Base-by-base conservation (phyloP, 495 filamentous ascomycete genomes). In the Penicillium chermesinum region DNA sequence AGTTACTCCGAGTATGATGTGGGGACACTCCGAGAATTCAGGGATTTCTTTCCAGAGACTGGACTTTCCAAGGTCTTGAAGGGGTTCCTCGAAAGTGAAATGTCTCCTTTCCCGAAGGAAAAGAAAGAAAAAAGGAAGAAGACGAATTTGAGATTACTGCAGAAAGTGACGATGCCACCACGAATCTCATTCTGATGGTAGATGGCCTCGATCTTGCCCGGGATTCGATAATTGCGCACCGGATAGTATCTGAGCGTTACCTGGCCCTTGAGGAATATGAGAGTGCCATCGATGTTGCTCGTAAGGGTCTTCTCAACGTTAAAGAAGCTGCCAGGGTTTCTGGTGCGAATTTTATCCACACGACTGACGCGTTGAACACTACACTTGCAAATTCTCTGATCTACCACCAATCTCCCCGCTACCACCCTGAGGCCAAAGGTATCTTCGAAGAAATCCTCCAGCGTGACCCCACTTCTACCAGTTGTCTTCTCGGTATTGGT, bases 401-500 rank as follows among this genome's bases (percentile, higher is more conserved):
- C 4, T 83, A 86, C 43, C 88, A 95, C 53, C 89, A 96, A 63
- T 79, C 89, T 2, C 94, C 93, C 2, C 86, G 88, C 42, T 78
- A 97, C 52, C 93, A 97, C 57, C 72, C 80, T 18, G 91, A 97
- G 70, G 94, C 93, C 2, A 89, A 86, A 55, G 54, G 50, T 10
- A 75, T 95, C 8, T 99, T 99, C 52, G 82, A 93, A 50, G 71
- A 72, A 7, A 86, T 96, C 1, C 74, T 99, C 0, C 66, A 77
- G 35, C 78, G 84, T 30, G 87, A 88, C 39, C 74, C 81, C 7
- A 77, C 73, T 1, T 89, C 86, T 2, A 90, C 88, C 6, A 69
- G 80, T 37, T 93, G 89, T 34, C 72, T 98, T 30, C 85, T 97
- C 41, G 93, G 93, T 2, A 80, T 96, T 41, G 93, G 93, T 8